These are phyloP conservation scores for Tanacetum coccineum DNA, from an alignment of 129 eudicot genomes.

Conservation along the genomic window DNA sequence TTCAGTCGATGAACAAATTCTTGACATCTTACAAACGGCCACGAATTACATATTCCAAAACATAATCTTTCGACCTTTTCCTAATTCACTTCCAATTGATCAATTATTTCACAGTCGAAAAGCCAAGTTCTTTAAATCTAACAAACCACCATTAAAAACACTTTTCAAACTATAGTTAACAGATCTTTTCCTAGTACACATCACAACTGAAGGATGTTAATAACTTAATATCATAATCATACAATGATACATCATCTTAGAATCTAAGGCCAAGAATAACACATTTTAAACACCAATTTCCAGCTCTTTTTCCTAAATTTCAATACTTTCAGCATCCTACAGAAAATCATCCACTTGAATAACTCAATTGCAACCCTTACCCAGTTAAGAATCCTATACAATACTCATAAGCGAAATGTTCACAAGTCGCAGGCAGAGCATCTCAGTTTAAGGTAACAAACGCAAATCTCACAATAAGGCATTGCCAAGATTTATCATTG, in stretches of 20 bases:
- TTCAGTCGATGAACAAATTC: no score
- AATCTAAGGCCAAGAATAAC: neutral
- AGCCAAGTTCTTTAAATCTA: conserved; percentile 6
- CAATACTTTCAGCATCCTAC: neutral
- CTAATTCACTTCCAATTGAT: neutral
- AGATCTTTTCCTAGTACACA: neutral
- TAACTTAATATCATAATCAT: neutral
- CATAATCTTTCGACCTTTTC: neutral
- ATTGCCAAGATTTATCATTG: neutral
- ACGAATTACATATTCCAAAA: neutral
- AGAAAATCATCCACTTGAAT: neutral
- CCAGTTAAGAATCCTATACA: neutral
- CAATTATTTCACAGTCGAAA: neutral
- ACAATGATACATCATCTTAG: neutral
- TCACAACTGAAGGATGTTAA: neutral
- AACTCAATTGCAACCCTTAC: neutral
- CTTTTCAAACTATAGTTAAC: neutral
- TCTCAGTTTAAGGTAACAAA: neutral
- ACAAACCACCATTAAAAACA: neutral
- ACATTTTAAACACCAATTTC: neutral
- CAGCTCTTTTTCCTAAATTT: neutral
- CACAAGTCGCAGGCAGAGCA: neutral
- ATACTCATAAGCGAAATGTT: neutral
- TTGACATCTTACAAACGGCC: no score
- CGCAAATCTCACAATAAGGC: neutral